A percentile compares a stretch with the other conserved stretches of the same genome.
These are phyloP conservation scores for Pleurostoma richardsiae DNA, from an alignment of 2,329 filamentous ascomycete species.

Conservation along the genomic window DNA sequence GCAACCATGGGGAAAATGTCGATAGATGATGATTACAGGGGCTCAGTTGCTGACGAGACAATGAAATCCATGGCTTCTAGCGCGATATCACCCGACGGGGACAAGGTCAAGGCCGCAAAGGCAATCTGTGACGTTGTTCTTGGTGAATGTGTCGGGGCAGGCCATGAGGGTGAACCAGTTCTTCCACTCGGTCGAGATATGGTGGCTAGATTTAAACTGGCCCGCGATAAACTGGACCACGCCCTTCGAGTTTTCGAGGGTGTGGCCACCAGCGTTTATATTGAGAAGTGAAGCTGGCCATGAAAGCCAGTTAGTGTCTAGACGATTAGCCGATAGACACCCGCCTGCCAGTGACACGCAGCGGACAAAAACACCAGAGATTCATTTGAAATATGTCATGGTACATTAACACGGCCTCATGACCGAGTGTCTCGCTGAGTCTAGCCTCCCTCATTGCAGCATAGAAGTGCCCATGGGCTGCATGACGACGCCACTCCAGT, in stretches of 20 bases:
- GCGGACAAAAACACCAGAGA: too few species aligned
- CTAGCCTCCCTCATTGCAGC: too few species aligned
- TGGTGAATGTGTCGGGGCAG: conserved; percentile 29
- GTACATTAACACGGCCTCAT: too few species aligned
- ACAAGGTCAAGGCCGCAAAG: conserved; percentile 37
- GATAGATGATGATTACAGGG: conserved; percentile 34
- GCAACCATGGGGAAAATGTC: conserved; percentile 18
- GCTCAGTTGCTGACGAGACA: conserved; percentile 24
- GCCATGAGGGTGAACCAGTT: conserved; percentile 27
- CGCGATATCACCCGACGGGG: conserved; percentile 26
- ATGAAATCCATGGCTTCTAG: conserved; percentile 18
- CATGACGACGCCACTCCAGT: conserved; percentile 2
- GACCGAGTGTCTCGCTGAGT: too few species aligned
- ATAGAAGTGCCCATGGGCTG: background rate
- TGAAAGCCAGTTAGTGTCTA: background rate
- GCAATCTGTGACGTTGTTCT: conserved; percentile 38
- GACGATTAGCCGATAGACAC: too few species aligned
- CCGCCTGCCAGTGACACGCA: too few species aligned
- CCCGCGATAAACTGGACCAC: conserved; percentile 22
- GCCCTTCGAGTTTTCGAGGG: conserved; percentile 26
- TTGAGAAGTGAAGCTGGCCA: conserved; percentile 9
- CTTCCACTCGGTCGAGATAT: conserved; percentile 37
- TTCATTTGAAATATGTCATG: too few species aligned
- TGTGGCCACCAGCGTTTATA: conserved; percentile 20
- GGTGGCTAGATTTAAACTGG: conserved; percentile 22